Conservation (phyloP, 441 rosid species). For the Daphne laureola region DNA sequence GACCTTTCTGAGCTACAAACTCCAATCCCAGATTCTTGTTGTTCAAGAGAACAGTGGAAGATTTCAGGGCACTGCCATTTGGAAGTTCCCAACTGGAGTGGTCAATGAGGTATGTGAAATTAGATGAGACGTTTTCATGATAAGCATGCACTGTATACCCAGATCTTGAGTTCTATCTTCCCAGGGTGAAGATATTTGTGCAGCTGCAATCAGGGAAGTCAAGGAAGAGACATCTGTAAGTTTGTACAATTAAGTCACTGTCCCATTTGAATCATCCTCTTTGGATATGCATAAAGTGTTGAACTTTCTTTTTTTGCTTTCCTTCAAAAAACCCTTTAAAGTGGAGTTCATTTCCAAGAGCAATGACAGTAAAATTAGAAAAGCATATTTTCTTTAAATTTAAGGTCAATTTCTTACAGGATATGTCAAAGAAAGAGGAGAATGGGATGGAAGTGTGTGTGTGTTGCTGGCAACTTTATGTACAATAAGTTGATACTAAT, state of each 20-base stretch:
- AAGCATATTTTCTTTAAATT: too few species aligned
- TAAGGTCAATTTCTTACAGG: too few species aligned
- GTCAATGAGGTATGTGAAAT: constrained; percentile 50
- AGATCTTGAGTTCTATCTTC: constrained; percentile 11
- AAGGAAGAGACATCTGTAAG: constrained; percentile 74
- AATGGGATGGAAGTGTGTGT: too few species aligned
- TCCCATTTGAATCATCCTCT: background rate
- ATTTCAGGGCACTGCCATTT: constrained; percentile 46
- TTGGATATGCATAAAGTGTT: background rate
- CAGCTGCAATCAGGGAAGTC: constrained; percentile 55
- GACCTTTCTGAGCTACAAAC: constrained; percentile 8
- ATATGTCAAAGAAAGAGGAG: too few species aligned
- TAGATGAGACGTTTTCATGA: constrained; percentile 1
- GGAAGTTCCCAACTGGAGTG: constrained; percentile 90
- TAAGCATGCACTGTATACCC: background rate
- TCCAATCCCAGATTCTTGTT: constrained; percentile 46
- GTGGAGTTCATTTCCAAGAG: too few species aligned
- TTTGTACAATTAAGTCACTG: constrained; percentile 1
- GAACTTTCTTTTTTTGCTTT: background rate
- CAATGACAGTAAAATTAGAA: too few species aligned
- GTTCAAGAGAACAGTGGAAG: constrained; percentile 74
- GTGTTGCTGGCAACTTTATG: too few species aligned
- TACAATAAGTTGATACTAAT: background rate
- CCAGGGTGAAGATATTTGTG: constrained; percentile 58
- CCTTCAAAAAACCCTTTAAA: background rate